Base-by-base conservation (phyloP, 2,329 filamentous ascomycete genomes). In the Sarocladium strictum region DNA sequence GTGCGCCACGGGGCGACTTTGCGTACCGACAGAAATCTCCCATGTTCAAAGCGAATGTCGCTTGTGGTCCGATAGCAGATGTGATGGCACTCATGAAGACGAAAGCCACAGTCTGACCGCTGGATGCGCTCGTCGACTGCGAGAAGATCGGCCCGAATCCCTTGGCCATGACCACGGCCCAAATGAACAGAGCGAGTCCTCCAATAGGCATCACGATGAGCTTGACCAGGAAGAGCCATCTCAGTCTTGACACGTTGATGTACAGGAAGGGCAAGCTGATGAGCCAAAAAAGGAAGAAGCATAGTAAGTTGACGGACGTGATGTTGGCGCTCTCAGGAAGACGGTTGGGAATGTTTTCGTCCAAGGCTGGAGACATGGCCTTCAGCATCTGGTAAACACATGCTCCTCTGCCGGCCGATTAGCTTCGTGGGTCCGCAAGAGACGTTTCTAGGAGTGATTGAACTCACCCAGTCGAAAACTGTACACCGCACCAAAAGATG, bases 261-360 rank as follows among this genome's bases (percentile, higher is more conserved):
- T 55, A 55, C 12, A 55, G 29, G 24, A 55, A 55, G 6, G 40
- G 40, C 40, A 45, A 19, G 40, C 40, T 49, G 50, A 52, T 53
- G 33, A 57, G 15, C 41, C 54, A 55, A 55, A 65, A 58, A 9
- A 65, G 58, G 24, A 65, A 61, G 26, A 63, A 65, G 37, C 66
- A 61, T 60, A 57, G 50, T 1, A 57, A 32, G 56, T 55, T 55
- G 47, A 57, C 33, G 11, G 56, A 54, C 1, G 66, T 66, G 33
- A 65, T 65, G 56, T 71, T 69, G n/a, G 69, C 68, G 41, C 59
- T 66, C 1, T 61, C 62, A 1, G 72, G 65, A 23, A 77, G 65
- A 27, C 66, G 65, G 54, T 76, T 76, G 3, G 70, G 71, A 15
- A 77, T 66, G 52, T 62, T 64, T 15, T 63, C 58, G 57, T 71